Evolutionary conservation across 1,284 basidiomycete genomes (phyloP), one percentile per base, ranked within the genome.

Genomic region (Salmacisia buchloeana): DNA sequence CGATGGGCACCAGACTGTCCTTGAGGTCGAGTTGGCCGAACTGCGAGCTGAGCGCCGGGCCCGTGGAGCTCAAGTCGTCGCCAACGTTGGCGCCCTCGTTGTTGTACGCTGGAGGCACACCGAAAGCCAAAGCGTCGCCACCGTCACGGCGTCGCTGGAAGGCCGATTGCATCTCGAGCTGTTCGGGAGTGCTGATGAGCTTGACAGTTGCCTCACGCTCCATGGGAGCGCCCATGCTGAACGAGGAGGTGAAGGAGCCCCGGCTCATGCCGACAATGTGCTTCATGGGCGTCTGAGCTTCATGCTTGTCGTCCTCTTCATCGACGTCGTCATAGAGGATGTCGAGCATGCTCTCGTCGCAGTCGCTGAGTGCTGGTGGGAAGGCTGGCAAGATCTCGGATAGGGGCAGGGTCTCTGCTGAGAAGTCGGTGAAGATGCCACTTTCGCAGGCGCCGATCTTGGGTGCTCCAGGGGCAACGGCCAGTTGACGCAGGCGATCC

Each of bases 281-380:
- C 49, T 54, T 54, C 29, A 54, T 31, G 15, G 49, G 49, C 7
- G 49, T 54, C 27, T 54, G 49, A 7, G 49, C 49, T n/a, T 54
- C 49, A n/a, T 54, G 49, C 49, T 54, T 31, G 49, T 54, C 49
- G 31, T 54, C 49, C 12, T 54, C 49, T n/a, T 54, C 49, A 13
- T 54, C 49, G 27, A 33, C 21, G 27, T 54, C 49, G 29, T 54
- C 49, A 15, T 27, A 27, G 7, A 52, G 46, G n/a, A n/a, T n/a
- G n/a, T 43, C 41, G 18, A 43, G 41, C 49, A 54, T 31, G 49
- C 49, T 54, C 49, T 54, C 49, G 4, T 54, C 49, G 15, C 13
- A 12, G 6, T 54, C 49, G 49, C 29, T 54, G 29, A 54, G 31
- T 18, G 23, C 18, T 2, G 49, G 49, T 10, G 49, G 49, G 27